Base-by-base conservation (phyloP, 2,329 filamentous ascomycete genomes). In the Alternaria sp. region DNA sequence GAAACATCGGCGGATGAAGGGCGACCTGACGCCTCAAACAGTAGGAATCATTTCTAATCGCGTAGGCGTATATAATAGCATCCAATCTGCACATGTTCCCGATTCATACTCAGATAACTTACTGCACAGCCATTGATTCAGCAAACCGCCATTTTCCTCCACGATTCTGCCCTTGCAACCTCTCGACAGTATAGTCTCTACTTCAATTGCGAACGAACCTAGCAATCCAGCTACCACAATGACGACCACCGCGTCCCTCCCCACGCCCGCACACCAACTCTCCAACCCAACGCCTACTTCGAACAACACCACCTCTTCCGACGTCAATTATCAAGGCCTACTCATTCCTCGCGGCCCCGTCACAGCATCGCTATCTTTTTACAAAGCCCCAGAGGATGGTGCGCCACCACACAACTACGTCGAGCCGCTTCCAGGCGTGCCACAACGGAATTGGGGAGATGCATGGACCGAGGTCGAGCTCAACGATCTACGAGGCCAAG, bases 401-500 rank as follows among this genome's bases (percentile, higher is more conserved):
- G 59, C 71, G 3, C 67, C 70, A 39, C 71, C 72, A 26, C 61
- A 74, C 61, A 73, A 74, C 57, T 88, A 88, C 76, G 89, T 93
- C 69, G 88, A 91, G 64, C 75, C 80, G 8, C 87, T 87, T 0
- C 87, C 89, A 0, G 89, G 88, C 59, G 72, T 84, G 26, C 87
- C 88, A 0, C 85, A 87, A 71, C 84, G 85, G 65, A 96, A 96
- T 83, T 91, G 87, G 78, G 78, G 78, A 54, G 79, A 76, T 24
- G 52, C 65, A 32, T 75, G 70, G 8, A 82, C 87, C 22, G 74
- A 83, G 3, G 86, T 92, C 30, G 73, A 75, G 5, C 85, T 97
- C 70, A 81, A 84, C 62, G 93, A 97, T 80, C 84, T 94, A 69
- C 91, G 93, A 54, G 90, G 89, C 51, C 83, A 81, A 52, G 92